Evolutionary conservation across 192 early-diverging fungal genomes (phyloP).

Genomic region (Spizellomyces punctatus): DNA sequence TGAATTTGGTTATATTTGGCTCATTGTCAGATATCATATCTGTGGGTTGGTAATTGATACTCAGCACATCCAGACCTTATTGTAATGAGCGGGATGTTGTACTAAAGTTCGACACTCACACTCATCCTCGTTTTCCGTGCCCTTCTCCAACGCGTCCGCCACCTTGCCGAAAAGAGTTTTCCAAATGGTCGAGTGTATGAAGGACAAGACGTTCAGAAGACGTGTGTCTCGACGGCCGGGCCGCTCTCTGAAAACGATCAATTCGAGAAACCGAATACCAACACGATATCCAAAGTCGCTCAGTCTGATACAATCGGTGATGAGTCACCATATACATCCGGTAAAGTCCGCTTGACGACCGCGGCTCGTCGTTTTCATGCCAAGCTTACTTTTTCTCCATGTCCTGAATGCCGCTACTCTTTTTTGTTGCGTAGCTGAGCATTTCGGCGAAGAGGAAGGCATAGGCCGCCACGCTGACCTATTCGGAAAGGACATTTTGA

Average conservation of each 20-base stretch:
- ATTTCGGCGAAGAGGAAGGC: slow-evolving; percentile 94
- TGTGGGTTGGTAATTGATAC: slow-evolving; percentile 26
- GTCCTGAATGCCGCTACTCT: slow-evolving; percentile 91
- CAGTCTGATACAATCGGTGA: slow-evolving; percentile 53
- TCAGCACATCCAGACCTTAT: background rate
- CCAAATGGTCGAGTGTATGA: slow-evolving; percentile 95
- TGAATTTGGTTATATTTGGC: slow-evolving; percentile 83
- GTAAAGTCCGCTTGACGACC: background rate
- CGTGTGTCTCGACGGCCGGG: slow-evolving; percentile 84
- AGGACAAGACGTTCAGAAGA: slow-evolving; percentile 86
- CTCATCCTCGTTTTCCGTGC: slow-evolving; percentile 96
- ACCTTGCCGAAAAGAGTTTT: slow-evolving; percentile 93
- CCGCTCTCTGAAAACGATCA: slow-evolving; percentile 91
- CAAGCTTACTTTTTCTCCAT: slow-evolving; percentile 84
- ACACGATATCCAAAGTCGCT: slow-evolving; percentile 94
- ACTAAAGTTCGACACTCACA: slow-evolving; percentile 54
- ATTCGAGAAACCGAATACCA: slow-evolving; percentile 83
- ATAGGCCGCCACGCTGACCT: slow-evolving; percentile 82
- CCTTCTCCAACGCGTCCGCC: slow-evolving; percentile 94
- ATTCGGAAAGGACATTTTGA: background rate
- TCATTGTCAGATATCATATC: slow-evolving; percentile 99
- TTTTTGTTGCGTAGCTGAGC: slow-evolving; percentile 95
- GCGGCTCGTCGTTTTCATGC: background rate
- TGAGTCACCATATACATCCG: background rate
- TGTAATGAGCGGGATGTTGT: background rate